Conservation (phyloP, 768 basidiomycete genomes). For the Atractiella rhizophila region DNA sequence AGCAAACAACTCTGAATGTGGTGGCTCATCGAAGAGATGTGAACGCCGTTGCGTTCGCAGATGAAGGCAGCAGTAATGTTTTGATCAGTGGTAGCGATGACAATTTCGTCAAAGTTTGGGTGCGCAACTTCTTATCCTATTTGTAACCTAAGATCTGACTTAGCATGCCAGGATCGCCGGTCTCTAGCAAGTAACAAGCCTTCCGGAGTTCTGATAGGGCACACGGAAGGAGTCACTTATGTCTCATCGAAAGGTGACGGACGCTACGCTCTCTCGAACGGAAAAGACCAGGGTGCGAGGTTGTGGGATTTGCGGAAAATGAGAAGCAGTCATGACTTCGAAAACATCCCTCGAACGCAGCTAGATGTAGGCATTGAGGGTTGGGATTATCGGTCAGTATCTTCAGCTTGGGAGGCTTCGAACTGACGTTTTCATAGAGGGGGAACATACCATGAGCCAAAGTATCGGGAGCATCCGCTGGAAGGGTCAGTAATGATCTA, state of each 20-base stretch:
- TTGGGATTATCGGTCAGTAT: constrained; percentile 60
- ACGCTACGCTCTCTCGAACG: constrained; percentile 79
- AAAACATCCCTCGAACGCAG: constrained; percentile 4
- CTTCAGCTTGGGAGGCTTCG: constrained; percentile 2
- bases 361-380: constrained; percentile 30
- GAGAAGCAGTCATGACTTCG: constrained; percentile 40
- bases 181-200: not conserved
- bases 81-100: constrained; percentile 90
- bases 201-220: constrained; percentile 51
- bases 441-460: constrained; percentile 36
- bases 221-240: constrained; percentile 85
- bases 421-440: not conserved
- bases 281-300: constrained; percentile 58
- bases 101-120: constrained; percentile 82
- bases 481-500: constrained; percentile 94
- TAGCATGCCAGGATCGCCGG: not conserved
- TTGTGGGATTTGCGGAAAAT: constrained; percentile 89
- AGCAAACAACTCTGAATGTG: constrained; percentile 57
- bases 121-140: constrained; percentile 29
- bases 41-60: constrained; percentile 76
- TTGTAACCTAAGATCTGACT: constrained; percentile 61
- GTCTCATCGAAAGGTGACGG: constrained; percentile 92
- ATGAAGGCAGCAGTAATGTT: constrained; percentile 71
- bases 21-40: constrained; percentile 71
- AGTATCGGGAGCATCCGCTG: constrained; percentile 40